Evolutionary conservation across 2,329 filamentous ascomycete species (phyloP).

Genomic region (Ophiostoma sp.): DNA sequence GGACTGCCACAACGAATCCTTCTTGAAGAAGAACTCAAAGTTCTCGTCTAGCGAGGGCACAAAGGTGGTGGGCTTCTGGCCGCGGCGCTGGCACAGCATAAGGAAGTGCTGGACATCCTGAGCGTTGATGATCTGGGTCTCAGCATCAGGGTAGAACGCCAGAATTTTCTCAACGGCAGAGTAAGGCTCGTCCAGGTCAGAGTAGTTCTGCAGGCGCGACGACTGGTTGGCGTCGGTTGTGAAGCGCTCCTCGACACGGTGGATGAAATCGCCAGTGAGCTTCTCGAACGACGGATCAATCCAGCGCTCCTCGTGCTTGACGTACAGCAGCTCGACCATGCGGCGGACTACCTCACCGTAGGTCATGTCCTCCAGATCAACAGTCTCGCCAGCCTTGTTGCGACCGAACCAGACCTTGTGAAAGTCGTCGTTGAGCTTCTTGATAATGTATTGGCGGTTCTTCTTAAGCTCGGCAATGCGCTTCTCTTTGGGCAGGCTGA

Average conservation of each 20-base stretch:
- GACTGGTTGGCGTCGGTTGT: conserved; percentile 64
- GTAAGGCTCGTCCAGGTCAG: conserved; percentile 80
- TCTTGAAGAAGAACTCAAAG: conserved; percentile 99
- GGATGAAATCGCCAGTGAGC: conserved; percentile 91
- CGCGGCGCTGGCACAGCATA: conserved; percentile 80
- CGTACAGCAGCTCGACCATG: conserved; percentile 84
- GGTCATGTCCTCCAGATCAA: conserved; percentile 93
- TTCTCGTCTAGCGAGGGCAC: conserved; percentile 93
- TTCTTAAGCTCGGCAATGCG: conserved; percentile 82
- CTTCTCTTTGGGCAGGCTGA: conserved; percentile 92
- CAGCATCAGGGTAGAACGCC: conserved; percentile 75
- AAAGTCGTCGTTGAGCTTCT: conserved; percentile 92
- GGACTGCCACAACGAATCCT: conserved; percentile 98
- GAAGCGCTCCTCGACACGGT: conserved; percentile 94
- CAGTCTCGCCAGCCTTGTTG: conserved; percentile 71
- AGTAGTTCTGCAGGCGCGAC: conserved; percentile 83
- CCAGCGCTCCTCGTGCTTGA: conserved; percentile 86
- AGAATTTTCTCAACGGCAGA: conserved; percentile 72
- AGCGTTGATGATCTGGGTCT: conserved; percentile 89
- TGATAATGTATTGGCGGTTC: conserved; percentile 84
- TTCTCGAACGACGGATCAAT: conserved; percentile 78
- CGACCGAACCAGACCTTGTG: conserved; percentile 95
- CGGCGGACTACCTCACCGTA: conserved; percentile 82
- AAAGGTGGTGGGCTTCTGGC: conserved; percentile 95
- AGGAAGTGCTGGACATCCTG: conserved; percentile 98